A percentile compares a stretch with the other conserved stretches of the same genome.
Evolutionary conservation across 2,329 filamentous ascomycete genomes (phyloP).

Genomic region (Colletotrichum sp.): DNA sequence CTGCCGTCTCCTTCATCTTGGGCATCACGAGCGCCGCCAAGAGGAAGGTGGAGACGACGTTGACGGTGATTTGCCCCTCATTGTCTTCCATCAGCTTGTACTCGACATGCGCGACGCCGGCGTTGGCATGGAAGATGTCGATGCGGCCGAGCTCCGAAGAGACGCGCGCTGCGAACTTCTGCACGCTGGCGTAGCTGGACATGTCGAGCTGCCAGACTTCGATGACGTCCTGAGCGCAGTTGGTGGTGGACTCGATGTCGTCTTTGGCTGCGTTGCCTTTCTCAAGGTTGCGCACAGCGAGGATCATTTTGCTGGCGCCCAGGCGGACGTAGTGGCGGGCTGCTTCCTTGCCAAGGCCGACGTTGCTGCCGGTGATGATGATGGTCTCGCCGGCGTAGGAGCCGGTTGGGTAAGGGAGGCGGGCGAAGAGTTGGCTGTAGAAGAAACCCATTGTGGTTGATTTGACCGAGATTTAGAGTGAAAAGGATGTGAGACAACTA

Average conservation of each 20-base stretch:
- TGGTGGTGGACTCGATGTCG: slow-evolving; percentile 36
- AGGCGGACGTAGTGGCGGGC: slow-evolving; percentile 30
- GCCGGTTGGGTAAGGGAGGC: slow-evolving; percentile 25
- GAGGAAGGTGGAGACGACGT: slow-evolving; percentile 58
- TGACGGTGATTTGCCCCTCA: slow-evolving; percentile 55
- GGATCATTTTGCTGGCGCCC: slow-evolving; percentile 18
- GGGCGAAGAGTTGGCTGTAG: slow-evolving; percentile 11
- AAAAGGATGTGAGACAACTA: not conserved
- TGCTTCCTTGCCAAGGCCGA: slow-evolving; percentile 38
- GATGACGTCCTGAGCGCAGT: slow-evolving; percentile 29
- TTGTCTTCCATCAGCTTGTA: slow-evolving; percentile 45
- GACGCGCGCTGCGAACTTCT: slow-evolving; percentile 44
- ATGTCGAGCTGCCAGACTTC: slow-evolving; percentile 59
- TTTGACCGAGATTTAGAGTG: not conserved
- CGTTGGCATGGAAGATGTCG: slow-evolving; percentile 49
- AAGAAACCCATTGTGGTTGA: not conserved
- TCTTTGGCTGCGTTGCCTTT: slow-evolving; percentile 35
- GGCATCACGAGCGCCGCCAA: slow-evolving; percentile 55
- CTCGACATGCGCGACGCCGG: slow-evolving; percentile 39
- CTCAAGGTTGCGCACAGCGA: slow-evolving; percentile 23
- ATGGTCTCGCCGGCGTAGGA: slow-evolving; percentile 33
- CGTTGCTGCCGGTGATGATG: slow-evolving; percentile 39
- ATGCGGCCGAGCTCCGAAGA: slow-evolving; percentile 41
- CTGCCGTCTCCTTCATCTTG: slow-evolving; percentile 48
- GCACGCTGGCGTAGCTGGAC: slow-evolving; percentile 48